Percentiles rank a stretch among this genome's conserved stretches.
Conservation (phyloP, 176 grass and related monocot genomes). For the Neostapfia colusana region DNA sequence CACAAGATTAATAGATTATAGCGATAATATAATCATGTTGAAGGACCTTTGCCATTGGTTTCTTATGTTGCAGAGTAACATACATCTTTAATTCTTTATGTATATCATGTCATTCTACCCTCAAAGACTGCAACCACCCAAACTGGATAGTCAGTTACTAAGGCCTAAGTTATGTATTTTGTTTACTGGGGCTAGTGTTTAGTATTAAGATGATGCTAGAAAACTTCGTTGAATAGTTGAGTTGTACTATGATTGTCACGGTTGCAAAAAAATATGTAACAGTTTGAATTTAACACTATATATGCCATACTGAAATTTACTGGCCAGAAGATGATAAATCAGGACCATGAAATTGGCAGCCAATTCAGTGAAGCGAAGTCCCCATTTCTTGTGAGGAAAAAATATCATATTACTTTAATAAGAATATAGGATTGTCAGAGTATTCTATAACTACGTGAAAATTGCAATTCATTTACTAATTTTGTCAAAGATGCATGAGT, state of each 20-base stretch:
- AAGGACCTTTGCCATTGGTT: background rate
- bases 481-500: background rate
- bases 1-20: background rate
- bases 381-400: background rate
- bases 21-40: background rate
- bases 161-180: background rate
- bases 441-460: background rate
- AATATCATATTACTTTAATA: background rate
- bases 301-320: background rate
- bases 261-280: background rate
- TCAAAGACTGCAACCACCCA: background rate
- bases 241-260: conserved; percentile 9
- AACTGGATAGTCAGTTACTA: background rate
- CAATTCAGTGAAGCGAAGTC: conserved; percentile 1
- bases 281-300: background rate
- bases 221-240: background rate
- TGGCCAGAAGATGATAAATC: background rate
- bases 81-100: conserved; percentile 1
- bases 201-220: conserved; percentile 24
- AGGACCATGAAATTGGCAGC: background rate
- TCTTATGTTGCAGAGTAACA: conserved; percentile 2
- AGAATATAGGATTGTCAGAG: background rate
- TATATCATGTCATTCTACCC: background rate
- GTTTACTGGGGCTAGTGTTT: background rate
- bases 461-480: background rate